A percentile compares a stretch with the other conserved stretches of the same genome.
These are phyloP conservation scores for Xylaria intraflava DNA, from an alignment of 495 filamentous ascomycete species.

Conservation along the genomic window DNA sequence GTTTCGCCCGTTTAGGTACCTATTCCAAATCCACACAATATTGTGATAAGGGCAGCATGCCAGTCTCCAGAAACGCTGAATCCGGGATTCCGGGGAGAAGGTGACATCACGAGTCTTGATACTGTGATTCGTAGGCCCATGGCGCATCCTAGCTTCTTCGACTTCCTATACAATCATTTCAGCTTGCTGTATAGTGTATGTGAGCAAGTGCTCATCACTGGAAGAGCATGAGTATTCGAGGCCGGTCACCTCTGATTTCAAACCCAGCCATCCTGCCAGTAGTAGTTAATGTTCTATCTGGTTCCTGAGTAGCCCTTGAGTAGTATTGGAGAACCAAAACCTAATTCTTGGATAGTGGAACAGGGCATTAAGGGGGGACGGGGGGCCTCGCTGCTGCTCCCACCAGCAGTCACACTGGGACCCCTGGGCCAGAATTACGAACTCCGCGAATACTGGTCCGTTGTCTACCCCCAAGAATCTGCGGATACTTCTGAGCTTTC, in stretches of 20 bases:
- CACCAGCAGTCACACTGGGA: neutral
- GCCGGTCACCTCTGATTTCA: neutral
- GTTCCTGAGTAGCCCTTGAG: too few relatives aligned
- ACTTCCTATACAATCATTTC: neutral
- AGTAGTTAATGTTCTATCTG: neutral
- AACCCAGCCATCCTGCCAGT: neutral
- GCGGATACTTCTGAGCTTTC: neutral
- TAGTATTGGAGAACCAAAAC: too few relatives aligned
- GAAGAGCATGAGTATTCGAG: neutral
- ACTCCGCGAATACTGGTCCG: neutral
- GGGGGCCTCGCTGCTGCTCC: too few relatives aligned
- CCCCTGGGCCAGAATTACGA: neutral
- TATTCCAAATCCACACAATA: neutral
- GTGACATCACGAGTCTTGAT: neutral
- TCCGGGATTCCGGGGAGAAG: neutral
- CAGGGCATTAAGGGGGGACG: too few relatives aligned
- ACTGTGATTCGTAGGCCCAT: neutral
- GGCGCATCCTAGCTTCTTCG: neutral
- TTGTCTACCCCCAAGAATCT: neutral
- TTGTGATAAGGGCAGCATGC: neutral
- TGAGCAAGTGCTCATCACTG: neutral
- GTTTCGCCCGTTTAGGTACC: slow-evolving; percentile 8
- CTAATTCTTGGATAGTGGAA: too few relatives aligned
- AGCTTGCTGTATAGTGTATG: neutral
- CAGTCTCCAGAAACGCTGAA: too few relatives aligned